Evolutionary conservation across 306 rosid species (phyloP).

Genomic region (Trichosanthes truncata): DNA sequence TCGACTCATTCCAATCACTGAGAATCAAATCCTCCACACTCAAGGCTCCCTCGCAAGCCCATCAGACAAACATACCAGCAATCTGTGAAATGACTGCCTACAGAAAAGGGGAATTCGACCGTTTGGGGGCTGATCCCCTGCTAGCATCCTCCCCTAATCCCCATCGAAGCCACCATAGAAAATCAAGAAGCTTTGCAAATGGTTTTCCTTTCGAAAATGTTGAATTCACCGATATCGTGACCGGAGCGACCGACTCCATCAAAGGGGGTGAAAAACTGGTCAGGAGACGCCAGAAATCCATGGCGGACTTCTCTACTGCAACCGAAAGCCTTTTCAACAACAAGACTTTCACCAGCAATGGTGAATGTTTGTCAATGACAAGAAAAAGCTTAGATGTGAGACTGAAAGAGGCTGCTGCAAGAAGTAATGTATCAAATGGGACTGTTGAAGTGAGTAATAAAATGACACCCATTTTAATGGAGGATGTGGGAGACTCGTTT

Average conservation of each 20-base stretch:
- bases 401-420: conserved; percentile 31
- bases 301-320: conserved; percentile 40
- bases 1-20: conserved; percentile 52
- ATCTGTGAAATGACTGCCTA: conserved; percentile 26
- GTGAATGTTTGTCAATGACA: conserved; percentile 40
- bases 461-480: conserved; percentile 19
- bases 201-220: conserved; percentile 38
- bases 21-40: conserved; percentile 29
- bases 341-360: conserved; percentile 30
- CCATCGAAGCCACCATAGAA: conserved; percentile 26
- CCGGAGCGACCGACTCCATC: conserved; percentile 11
- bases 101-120: conserved; percentile 16
- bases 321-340: conserved; percentile 41
- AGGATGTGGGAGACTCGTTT: conserved; percentile 28
- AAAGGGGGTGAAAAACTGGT: conserved; percentile 34
- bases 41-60: conserved; percentile 51
- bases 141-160: conserved; percentile 14
- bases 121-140: conserved; percentile 25
- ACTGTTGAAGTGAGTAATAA: conserved; percentile 35
- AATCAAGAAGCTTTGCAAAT: conserved; percentile 50
- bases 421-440: conserved; percentile 25
- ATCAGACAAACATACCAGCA: conserved; percentile 37
- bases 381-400: conserved; percentile 48
- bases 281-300: conserved; percentile 59
- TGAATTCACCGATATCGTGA: conserved; percentile 17